A percentile compares a stretch with the other conserved stretches of the same genome.
These are phyloP conservation scores for Tuber indicum DNA, from an alignment of 495 filamentous ascomycete genomes.

Conservation along the genomic window DNA sequence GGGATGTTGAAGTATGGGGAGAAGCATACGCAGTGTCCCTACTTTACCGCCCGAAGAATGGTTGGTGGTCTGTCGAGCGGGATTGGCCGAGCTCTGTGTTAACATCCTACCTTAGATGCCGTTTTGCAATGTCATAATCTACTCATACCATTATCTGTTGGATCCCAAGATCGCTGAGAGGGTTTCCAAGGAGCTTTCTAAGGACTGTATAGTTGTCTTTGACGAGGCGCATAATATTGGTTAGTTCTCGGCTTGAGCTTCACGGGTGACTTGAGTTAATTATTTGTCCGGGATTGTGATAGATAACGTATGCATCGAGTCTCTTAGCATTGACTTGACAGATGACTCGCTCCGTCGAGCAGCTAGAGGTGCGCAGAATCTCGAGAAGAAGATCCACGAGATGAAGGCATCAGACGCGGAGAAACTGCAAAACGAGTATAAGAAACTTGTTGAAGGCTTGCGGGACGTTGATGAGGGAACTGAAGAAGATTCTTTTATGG, in stretches of 20 bases:
- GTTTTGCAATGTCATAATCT: constrained; percentile 98
- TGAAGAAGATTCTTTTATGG: constrained; percentile 93
- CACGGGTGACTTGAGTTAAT: background rate
- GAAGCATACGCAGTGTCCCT: constrained; percentile 92
- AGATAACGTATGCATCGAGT: constrained; percentile 99
- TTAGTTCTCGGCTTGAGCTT: background rate
- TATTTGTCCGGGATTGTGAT: background rate
- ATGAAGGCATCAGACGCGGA: constrained; percentile 89
- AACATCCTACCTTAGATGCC: constrained; percentile 60
- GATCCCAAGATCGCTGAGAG: constrained; percentile 98
- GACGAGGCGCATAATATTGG: constrained; percentile 96
- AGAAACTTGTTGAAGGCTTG: constrained; percentile 89
- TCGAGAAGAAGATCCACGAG: constrained; percentile 82
- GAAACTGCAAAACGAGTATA: constrained; percentile 90
- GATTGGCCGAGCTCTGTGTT: background rate
- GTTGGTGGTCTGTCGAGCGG: constrained; percentile 45
- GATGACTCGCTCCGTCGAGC: constrained; percentile 88
- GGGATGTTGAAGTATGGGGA: constrained; percentile 81
- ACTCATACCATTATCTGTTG: constrained; percentile 96
- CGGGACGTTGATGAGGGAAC: constrained; percentile 78
- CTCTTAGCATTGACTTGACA: constrained; percentile 89
- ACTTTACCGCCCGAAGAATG: constrained; percentile 94
- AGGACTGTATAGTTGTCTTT: constrained; percentile 97
- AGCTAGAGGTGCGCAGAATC: constrained; percentile 76
- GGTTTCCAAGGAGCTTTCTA: constrained; percentile 92